Conservation (phyloP, 345 rosid species). For the Toxicodendron radicans region DNA sequence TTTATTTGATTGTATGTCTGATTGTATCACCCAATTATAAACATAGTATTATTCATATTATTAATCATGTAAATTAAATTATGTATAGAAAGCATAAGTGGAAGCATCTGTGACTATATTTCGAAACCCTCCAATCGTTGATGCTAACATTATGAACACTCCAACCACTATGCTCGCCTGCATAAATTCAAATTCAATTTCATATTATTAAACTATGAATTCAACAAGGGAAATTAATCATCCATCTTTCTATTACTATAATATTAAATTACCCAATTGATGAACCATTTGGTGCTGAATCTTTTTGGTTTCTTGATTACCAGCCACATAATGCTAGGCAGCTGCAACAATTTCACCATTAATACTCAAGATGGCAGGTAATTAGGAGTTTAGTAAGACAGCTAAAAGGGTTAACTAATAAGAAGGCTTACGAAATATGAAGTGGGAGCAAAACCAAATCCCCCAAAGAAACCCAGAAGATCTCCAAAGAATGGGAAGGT, state of each 20-base stretch:
- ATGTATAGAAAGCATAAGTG: slow-evolving; percentile 77
- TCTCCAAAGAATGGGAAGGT: slow-evolving; percentile 96
- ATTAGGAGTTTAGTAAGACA: neutral
- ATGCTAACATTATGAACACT: slow-evolving; percentile 79
- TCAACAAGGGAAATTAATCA: no score
- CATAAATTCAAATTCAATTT: neutral
- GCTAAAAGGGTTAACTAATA: neutral
- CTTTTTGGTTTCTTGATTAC: slow-evolving; percentile 82
- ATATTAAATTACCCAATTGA: slow-evolving; percentile 72
- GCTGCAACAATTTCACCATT: slow-evolving; percentile 41
- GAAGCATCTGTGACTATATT: slow-evolving; percentile 79
- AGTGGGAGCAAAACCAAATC: slow-evolving; percentile 94
- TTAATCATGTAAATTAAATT: neutral
- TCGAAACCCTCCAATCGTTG: slow-evolving; percentile 89
- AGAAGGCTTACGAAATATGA: slow-evolving; percentile 73
- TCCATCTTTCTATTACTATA: no score
- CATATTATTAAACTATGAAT: no score
- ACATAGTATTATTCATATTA: neutral
- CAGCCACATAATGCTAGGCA: slow-evolving; percentile 93
- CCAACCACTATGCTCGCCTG: slow-evolving; percentile 69
- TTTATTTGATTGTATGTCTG: no score
- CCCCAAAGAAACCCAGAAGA: slow-evolving; percentile 95
- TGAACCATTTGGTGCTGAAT: slow-evolving; percentile 68
- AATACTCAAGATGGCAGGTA: neutral
- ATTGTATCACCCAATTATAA: no score